Evolutionary conservation across 1,139 yeast genomes (phyloP).

Genomic region (Yamadazyma sp.): DNA sequence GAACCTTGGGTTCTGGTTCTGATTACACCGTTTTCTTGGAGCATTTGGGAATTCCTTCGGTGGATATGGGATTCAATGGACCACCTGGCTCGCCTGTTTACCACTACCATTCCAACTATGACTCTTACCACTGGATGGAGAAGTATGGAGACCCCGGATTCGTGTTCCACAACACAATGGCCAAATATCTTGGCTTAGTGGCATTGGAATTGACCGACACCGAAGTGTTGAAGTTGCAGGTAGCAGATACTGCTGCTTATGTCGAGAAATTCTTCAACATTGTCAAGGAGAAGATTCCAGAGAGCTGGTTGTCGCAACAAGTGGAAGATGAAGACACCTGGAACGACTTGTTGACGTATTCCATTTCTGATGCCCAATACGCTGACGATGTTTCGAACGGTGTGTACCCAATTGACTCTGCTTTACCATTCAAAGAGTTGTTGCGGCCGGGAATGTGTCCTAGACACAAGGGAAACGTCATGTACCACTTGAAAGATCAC

Average conservation of each 20-base stretch:
- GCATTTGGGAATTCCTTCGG: slow-evolving; percentile 47
- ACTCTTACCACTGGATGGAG: slow-evolving; percentile 57
- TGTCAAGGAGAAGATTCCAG: slow-evolving; percentile 31
- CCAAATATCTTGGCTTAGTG: slow-evolving; percentile 59
- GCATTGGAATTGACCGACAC: slow-evolving; percentile 53
- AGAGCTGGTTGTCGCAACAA: slow-evolving; percentile 27
- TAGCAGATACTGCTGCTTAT: slow-evolving; percentile 36
- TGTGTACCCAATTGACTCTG: slow-evolving; percentile 16
- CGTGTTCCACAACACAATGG: slow-evolving; percentile 52
- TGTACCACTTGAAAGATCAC: slow-evolving; percentile 12
- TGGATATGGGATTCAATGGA: slow-evolving; percentile 35
- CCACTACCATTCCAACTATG: slow-evolving; percentile 61
- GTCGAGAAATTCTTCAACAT: slow-evolving; percentile 31
- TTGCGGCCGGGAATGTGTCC: slow-evolving; percentile 12
- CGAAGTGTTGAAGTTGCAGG: slow-evolving; percentile 46
- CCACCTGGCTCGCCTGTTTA: slow-evolving; percentile 37
- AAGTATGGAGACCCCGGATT: slow-evolving; percentile 56
- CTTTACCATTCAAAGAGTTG: slow-evolving; percentile 26
- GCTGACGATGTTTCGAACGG: slow-evolving; percentile 25
- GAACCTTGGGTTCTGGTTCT: slow-evolving; percentile 45
- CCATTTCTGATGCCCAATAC: slow-evolving; percentile 21
- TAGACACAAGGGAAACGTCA: slow-evolving; percentile 11
- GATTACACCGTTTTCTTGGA: slow-evolving; percentile 50
- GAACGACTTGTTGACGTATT: slow-evolving; percentile 19
- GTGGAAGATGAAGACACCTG: slow-evolving; percentile 16